Evolutionary conservation across 352 stramenopile species (phyloP), one percentile per base, ranked within the genome.

Genomic region (Phytophthora hibernalis): DNA sequence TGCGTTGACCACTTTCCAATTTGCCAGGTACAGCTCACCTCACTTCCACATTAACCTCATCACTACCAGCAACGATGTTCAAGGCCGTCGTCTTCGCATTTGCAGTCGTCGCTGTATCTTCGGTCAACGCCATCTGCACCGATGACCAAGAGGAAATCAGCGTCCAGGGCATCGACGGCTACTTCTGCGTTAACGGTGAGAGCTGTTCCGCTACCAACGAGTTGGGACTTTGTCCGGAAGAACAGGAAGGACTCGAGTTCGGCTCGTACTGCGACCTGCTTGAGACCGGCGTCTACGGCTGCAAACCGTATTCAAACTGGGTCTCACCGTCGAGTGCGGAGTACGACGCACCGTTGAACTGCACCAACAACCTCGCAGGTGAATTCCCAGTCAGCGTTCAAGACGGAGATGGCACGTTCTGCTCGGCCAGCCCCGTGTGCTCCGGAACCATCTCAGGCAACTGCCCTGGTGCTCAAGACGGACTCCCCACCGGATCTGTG

Each of bases 241-340:
- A 33, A 13, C 56, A 66, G 38, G 38, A 68, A 21, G 51, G 38
- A 1, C 55, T 75, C 7, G 54, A 63, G 26, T 64, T 54, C 18
- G 68, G 68, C 28, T 72, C 68, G 26, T 72, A 72, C 61, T 75
- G 68, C 55, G 63, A 52, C n/a, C 35, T 71, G 37, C 48, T 75
- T 31, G 51, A 61, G 52, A 63, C 66, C 21, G 66, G 54, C 37
- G 61, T 59, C 42, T 74, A 60, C 33, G 66, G 66, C 20, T 75
- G 67, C 47, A 64, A 65, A 22, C 54, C 62, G 11, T 64, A 70
- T 38, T 58, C 45, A 2, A 37, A 45, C 26, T 51, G 35, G 47
- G 33, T 30, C 38, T 37, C 35, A 6, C 35, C 15, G 47, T 31
- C 57, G 24, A 65, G 43, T 26, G 37, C 31, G 10, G 42, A 52